Conservation (phyloP, 345 rosid species). For the Isatis tinctoria region DNA sequence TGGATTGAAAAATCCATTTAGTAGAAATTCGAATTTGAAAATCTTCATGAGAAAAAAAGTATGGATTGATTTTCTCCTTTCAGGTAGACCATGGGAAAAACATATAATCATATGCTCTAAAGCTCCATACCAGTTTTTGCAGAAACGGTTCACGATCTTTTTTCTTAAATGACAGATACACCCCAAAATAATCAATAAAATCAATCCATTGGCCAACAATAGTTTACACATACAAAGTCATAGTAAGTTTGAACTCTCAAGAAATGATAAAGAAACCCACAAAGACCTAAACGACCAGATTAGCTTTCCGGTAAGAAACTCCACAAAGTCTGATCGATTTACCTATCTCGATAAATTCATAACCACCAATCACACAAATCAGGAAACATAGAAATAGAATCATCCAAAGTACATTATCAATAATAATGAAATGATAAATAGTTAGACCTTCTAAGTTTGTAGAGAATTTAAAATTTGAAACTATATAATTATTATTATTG, state of each 20-base stretch:
- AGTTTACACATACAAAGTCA: not conserved
- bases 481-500: constrained; percentile 13
- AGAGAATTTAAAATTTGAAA: not conserved
- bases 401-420: constrained; percentile 6
- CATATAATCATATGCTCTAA: too few species aligned
- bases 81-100: too few species aligned
- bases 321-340: not conserved
- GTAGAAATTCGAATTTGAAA: too few species aligned
- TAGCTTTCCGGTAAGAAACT: constrained; percentile 2
- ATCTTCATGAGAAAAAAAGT: too few species aligned
- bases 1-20: too few species aligned
- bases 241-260: not conserved
- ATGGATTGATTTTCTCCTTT: too few species aligned
- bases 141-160: too few species aligned
- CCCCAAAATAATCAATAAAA: not conserved
- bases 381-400: not conserved
- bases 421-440: constrained; percentile 11
- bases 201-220: constrained; percentile 14
- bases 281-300: not conserved
- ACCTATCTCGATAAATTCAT: not conserved
- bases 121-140: too few species aligned
- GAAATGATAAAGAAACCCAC: not conserved
- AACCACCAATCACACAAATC: constrained; percentile 21
- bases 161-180: not conserved
- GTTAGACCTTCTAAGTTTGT: constrained; percentile 26